Percentiles rank a stretch among this genome's conserved stretches.
Evolutionary conservation across 108 stramenopile genomes (phyloP).

Genomic region (Cyclostephanos tholiformis): DNA sequence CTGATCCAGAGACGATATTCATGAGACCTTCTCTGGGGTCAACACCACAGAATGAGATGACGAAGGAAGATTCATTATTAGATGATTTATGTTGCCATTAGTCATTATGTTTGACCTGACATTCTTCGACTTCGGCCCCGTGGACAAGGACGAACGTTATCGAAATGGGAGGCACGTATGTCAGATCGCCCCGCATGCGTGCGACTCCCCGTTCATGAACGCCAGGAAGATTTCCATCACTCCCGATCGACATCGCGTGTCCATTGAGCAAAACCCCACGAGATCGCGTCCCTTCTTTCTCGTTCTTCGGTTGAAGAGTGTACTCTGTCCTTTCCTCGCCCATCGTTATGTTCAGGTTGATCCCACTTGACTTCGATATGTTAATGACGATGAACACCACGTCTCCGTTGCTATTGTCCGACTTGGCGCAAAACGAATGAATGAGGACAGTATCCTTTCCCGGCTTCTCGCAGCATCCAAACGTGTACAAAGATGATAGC

Average conservation of each 20-base stretch:
- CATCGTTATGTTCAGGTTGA: slow-evolving; percentile 28
- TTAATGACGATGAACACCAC: slow-evolving; percentile 46
- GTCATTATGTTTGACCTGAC: neutral
- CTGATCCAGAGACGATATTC: neutral
- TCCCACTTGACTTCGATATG: slow-evolving; percentile 20
- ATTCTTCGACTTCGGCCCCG: slow-evolving; percentile 20
- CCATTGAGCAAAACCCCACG: slow-evolving; percentile 20
- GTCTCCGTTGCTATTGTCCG: slow-evolving; percentile 17
- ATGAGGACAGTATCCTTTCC: slow-evolving; percentile 32
- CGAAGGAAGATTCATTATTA: neutral
- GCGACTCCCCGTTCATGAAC: slow-evolving; percentile 2
- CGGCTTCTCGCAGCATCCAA: slow-evolving; percentile 36
- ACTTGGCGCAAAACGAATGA: slow-evolving; percentile 41
- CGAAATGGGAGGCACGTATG: slow-evolving; percentile 25
- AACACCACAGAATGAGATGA: neutral
- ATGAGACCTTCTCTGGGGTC: neutral
- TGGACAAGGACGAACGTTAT: slow-evolving; percentile 32
- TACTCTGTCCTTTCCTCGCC: slow-evolving; percentile 23
- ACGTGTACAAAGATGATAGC: slow-evolving; percentile 12
- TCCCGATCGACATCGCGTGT: slow-evolving; percentile 6
- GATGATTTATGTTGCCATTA: neutral
- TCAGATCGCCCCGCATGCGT: neutral
- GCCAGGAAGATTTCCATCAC: slow-evolving; percentile 7
- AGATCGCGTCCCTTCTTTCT: slow-evolving; percentile 5
- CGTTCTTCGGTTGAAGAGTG: slow-evolving; percentile 17